A percentile compares a stretch with the other conserved stretches of the same genome.
phyloP scores from a whole-genome alignment of 1,139 yeast species.

The Zygoascus meyerae region DNA sequence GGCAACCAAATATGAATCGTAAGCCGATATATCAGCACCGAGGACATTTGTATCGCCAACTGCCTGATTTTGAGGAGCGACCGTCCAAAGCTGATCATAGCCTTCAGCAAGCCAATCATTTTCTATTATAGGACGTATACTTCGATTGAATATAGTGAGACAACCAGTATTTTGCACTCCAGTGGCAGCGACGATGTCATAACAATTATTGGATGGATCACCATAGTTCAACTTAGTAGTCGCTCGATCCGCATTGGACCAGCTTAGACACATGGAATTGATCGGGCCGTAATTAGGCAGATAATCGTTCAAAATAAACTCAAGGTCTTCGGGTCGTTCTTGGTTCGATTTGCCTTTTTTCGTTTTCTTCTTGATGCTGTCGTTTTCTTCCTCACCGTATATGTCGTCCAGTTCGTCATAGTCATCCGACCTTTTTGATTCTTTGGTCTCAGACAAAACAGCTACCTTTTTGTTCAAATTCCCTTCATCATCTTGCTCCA shows the following conservation, averaged over 20 bases:
- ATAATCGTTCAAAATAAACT: slow-evolving; percentile 41
- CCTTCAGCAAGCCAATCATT: slow-evolving; percentile 64
- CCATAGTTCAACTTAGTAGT: slow-evolving; percentile 38
- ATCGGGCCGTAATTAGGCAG: slow-evolving; percentile 71
- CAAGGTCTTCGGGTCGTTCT: slow-evolving; percentile 14
- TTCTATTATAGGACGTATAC: slow-evolving; percentile 69
- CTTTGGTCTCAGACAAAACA: slow-evolving; percentile 33
- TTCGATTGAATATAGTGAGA: slow-evolving; percentile 59
- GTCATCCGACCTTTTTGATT: slow-evolving; percentile 26
- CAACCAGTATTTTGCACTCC: slow-evolving; percentile 57
- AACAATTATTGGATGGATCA: slow-evolving; percentile 53
- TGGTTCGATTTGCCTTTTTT: slow-evolving; percentile 7
- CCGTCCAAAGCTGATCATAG: slow-evolving; percentile 31
- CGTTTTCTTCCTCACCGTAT: slow-evolving; percentile 39
- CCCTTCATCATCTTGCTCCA: slow-evolving; percentile 14
- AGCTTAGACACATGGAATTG: slow-evolving; percentile 62
- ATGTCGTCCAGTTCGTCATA: slow-evolving; percentile 28
- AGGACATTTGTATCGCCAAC: slow-evolving; percentile 13
- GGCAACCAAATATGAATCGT: slow-evolving; percentile 58
- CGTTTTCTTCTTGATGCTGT: slow-evolving; percentile 24
- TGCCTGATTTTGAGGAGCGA: slow-evolving; percentile 23
- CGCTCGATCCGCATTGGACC: slow-evolving; percentile 31
- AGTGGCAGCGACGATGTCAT: slow-evolving; percentile 62
- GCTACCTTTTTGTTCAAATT: slow-evolving; percentile 22
- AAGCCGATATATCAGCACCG: slow-evolving; percentile 29